A percentile compares a stretch with the other conserved stretches of the same genome.
These are phyloP conservation scores for Amaranthus cruentus DNA, from an alignment of 148 eudicot genomes.

Conservation along the genomic window DNA sequence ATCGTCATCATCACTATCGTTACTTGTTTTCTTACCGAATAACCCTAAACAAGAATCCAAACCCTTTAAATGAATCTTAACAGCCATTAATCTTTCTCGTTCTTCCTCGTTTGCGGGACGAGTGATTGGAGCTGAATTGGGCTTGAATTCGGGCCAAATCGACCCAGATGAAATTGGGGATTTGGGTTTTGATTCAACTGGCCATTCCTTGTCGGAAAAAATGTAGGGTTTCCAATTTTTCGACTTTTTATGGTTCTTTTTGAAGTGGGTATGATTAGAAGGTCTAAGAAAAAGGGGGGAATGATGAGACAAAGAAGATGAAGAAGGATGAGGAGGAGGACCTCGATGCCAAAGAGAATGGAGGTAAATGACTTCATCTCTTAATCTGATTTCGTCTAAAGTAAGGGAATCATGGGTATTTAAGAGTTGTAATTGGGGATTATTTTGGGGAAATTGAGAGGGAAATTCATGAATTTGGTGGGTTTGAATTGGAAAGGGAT, in stretches of 20 bases:
- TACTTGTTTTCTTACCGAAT: constrained; percentile 24
- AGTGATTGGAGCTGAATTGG: constrained; percentile 13
- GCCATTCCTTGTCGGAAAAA: constrained; percentile 58
- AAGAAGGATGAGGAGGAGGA: constrained; percentile 31
- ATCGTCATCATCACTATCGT: constrained; percentile 27
- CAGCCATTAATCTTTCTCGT: constrained; percentile 20
- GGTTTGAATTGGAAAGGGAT: neutral
- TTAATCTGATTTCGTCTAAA: constrained; percentile 38
- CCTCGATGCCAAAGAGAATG: constrained; percentile 76
- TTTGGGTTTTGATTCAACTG: constrained; percentile 20
- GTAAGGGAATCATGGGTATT: neutral
- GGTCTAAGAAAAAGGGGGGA: constrained; percentile 34
- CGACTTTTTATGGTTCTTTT: constrained; percentile 19
- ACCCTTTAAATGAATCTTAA: constrained; percentile 40
- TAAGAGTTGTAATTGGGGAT: constrained; percentile 1
- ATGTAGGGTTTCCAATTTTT: constrained; percentile 4
- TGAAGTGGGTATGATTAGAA: constrained; percentile 25
- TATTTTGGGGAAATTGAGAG: constrained; percentile 2
- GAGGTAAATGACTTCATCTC: constrained; percentile 68
- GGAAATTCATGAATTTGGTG: constrained; percentile 1
- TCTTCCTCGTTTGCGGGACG: constrained; percentile 42
- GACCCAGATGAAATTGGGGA: constrained; percentile 19
- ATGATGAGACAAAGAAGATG: neutral
- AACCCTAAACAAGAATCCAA: constrained; percentile 32
- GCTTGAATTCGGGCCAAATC: constrained; percentile 38